Percentiles rank a stretch among this genome's conserved stretches.
Conservation (phyloP, 305 asterid species). For the Rubia balearica region DNA sequence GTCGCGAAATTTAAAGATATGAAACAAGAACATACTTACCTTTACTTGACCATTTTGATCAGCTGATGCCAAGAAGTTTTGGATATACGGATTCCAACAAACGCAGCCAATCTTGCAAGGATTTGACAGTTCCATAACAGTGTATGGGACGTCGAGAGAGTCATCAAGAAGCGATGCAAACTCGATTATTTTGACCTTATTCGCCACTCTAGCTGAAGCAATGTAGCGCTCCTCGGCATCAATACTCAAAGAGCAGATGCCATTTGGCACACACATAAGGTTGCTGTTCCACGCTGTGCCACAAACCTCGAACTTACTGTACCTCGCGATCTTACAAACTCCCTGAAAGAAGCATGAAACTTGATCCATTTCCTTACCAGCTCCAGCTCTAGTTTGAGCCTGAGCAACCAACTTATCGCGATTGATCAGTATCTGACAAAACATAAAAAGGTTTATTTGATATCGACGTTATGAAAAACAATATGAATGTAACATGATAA, state of each 20-base stretch:
- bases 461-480: no score
- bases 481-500: neutral
- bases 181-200: constrained; percentile 77
- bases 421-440: constrained; percentile 6
- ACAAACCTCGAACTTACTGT: constrained; percentile 49
- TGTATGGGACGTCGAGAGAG: constrained; percentile 69
- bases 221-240: constrained; percentile 84
- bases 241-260: constrained; percentile 79
- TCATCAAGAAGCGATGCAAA: constrained; percentile 54
- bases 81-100: constrained; percentile 84
- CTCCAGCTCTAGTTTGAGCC: constrained; percentile 22
- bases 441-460: no score
- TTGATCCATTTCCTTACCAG: constrained; percentile 30
- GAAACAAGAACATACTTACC: constrained; percentile 18
- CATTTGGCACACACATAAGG: constrained; percentile 54
- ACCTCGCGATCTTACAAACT: constrained; percentile 70
- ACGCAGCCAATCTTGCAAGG: constrained; percentile 66
- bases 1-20: neutral
- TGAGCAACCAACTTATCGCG: constrained; percentile 31
- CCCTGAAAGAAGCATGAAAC: constrained; percentile 74
- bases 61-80: constrained; percentile 73
- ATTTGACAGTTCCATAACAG: constrained; percentile 71
- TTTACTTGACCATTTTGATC: constrained; percentile 75
- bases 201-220: constrained; percentile 85
- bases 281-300: constrained; percentile 66